Evolutionary conservation across 1,284 basidiomycete species (phyloP), one percentile per base, ranked within the genome.

Genomic region (Moesziomyces globuligerus): DNA sequence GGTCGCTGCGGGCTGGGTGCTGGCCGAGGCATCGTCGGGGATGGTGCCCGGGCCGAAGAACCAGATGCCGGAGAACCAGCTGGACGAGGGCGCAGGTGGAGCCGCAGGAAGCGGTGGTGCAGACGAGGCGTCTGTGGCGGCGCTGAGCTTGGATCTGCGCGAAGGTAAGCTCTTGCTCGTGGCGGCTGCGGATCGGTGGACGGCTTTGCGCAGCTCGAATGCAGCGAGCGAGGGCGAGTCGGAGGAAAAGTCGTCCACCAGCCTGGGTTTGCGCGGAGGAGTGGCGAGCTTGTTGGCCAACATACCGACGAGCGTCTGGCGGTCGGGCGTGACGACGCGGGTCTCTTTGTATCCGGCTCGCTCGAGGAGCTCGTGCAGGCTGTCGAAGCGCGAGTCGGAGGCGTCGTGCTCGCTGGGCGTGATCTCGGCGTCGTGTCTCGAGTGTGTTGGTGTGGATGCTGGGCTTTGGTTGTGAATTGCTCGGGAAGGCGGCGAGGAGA

Each of bases 261-360:
- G 46, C 32, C 55, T 52, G 6, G 42, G 28, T 23, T 50, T 56
- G 17, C 41, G 32, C 4, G 56, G 64, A 10, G 56, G 60, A 11
- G 60, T 57, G n/a, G 44, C 51, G 36, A 49, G 43, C 48, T 55
- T 58, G 17, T 52, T 56, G 42, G 65, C 56, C 40, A 58, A 62
- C 64, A 68, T 72, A 43, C 37, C 49, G 34, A 50, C 57, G 6
- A 62, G 42, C n/a, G 55, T 47, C 24, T 58, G 48, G 13, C 56
- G 56, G 20, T 68, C 64, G 2, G 79, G 79, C 0, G 79, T 80
- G 56, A 81, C 57, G 29, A 81, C 66, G 25, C 79, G 66, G n/a
- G 77, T 79, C 52, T 81, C 79, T 43, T 78, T 76, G 72, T 81
- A 81, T 11, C 79, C 79, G 3, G 78, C 78, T 39, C 70, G 47